Conservation (phyloP, 2,329 filamentous ascomycete species). For the Pseudogymnoascus sp. region DNA sequence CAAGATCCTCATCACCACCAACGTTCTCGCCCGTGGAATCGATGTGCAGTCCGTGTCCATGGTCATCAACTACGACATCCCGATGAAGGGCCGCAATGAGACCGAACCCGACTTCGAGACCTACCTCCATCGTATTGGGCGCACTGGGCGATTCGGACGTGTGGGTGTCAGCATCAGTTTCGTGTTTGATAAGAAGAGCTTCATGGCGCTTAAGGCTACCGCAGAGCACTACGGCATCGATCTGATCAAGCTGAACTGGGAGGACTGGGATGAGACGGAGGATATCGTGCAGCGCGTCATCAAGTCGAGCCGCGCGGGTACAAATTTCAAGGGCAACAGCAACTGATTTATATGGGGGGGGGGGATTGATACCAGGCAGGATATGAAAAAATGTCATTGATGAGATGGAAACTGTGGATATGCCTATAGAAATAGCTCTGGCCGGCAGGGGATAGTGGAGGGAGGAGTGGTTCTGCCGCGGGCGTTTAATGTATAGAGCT, state of each 20-base stretch:
- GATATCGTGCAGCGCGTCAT: conserved; percentile 73
- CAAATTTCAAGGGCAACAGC: conserved; percentile 32
- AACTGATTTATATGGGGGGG: neutral
- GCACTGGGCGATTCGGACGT: conserved; percentile 92
- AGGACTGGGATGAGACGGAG: conserved; percentile 89
- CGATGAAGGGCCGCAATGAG: conserved; percentile 68
- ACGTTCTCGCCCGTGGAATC: conserved; percentile 91
- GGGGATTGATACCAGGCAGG: neutral
- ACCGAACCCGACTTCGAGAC: conserved; percentile 85
- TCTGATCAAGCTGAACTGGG: conserved; percentile 71
- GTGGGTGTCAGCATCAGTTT: conserved; percentile 95
- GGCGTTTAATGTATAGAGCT: conserved; percentile 4
- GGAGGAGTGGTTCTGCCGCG: neutral
- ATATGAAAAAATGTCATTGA: neutral
- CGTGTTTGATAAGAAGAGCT: conserved; percentile 79
- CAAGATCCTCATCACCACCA: conserved; percentile 97
- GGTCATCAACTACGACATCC: conserved; percentile 95
- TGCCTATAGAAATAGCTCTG: conserved; percentile 1
- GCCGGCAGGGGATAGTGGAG: neutral
- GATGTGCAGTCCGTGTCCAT: conserved; percentile 91
- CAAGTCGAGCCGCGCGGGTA: conserved; percentile 59
- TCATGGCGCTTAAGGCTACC: conserved; percentile 71
- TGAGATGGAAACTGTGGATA: neutral
- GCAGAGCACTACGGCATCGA: conserved; percentile 72
- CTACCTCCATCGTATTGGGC: conserved; percentile 94